Percentiles rank a stretch among this genome's conserved stretches.
These are phyloP conservation scores for Globisporangium parvum DNA, from an alignment of 352 stramenopile species.

Conservation along the genomic window DNA sequence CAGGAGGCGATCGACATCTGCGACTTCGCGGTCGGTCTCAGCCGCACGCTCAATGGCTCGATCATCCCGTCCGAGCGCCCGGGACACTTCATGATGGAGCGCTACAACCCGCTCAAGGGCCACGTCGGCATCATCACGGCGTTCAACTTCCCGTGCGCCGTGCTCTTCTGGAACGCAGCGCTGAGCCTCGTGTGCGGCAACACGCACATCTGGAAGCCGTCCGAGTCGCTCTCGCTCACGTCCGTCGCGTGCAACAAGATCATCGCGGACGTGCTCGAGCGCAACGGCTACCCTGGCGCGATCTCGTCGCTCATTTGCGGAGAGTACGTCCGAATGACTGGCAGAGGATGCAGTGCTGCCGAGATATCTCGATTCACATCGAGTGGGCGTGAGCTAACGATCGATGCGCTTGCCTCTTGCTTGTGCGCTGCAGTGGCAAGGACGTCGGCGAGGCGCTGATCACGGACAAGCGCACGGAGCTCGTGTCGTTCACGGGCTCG, in stretches of 20 bases:
- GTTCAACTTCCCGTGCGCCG: constrained; percentile 92
- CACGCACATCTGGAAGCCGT: constrained; percentile 90
- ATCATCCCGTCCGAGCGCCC: constrained; percentile 89
- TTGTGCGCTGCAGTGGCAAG: constrained; percentile 26
- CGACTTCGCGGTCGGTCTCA: constrained; percentile 91
- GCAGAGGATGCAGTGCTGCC: too few relatives aligned
- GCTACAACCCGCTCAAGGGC: constrained; percentile 91
- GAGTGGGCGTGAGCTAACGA: neutral
- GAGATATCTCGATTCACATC: too few relatives aligned
- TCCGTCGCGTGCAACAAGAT: constrained; percentile 91
- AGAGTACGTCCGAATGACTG: constrained; percentile 15
- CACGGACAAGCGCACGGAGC: constrained; percentile 80
- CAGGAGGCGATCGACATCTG: constrained; percentile 94
- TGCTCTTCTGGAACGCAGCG: constrained; percentile 89
- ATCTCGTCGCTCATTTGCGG: constrained; percentile 85
- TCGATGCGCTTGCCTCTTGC: neutral
- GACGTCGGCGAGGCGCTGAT: constrained; percentile 86
- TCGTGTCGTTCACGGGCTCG: constrained; percentile 90
- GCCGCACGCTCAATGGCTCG: constrained; percentile 81
- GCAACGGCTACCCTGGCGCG: constrained; percentile 76
- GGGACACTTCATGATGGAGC: constrained; percentile 92
- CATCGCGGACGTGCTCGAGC: constrained; percentile 82
- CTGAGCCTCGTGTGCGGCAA: constrained; percentile 89
- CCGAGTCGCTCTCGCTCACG: constrained; percentile 84
- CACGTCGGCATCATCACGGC: constrained; percentile 91